Evolutionary conservation across 75 land plant species (phyloP), one percentile per base, ranked within the genome.

Genomic region (Pinus taeda): DNA sequence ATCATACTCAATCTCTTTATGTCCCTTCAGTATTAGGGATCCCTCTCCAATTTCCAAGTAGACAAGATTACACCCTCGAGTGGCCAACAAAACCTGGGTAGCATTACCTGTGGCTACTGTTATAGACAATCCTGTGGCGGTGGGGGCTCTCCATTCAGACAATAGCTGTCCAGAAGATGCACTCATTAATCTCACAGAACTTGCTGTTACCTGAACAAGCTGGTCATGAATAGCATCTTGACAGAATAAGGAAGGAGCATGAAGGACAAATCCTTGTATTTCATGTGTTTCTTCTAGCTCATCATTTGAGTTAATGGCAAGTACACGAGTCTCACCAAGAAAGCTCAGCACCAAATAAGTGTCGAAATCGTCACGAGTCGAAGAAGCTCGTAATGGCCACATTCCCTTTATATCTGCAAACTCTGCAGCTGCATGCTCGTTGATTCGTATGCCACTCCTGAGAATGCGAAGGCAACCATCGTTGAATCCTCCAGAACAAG

Each of bases 391-490:
- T 53, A 96, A 78, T 71, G 98, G 93, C 98, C 98, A 96, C 89
- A 96, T 87, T 55, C 98, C 98, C 86, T 93, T 96, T 59, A 96
- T 91, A 11, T 94, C 98, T 82, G 91, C 96, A 36, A 96, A 83
- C 75, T 96, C 98, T 56, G 91, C 98, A 53, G 98, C 93, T 74
- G 98, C 98, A 96, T 93, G 98, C 69, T 96, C 98, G 86, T 96
- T 96, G 29, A 96, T 96, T 60, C 98, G 94, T 59, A 96, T 93
- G 36, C 98, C 98, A 85, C 93, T 96, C 72, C 98, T 92, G 60
- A 96, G 94, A 57, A 96, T 77, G 22, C 96, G 98, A 67, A 96
- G 92, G 70, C 96, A 93, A 49, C 98, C 98, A 91, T 96, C 96
- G 59, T 96, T 96, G 69, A 86, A 96, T 60, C 96, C 98, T 73